Evolutionary conservation across 2,329 filamentous ascomycete genomes (phyloP).

Genomic region (Fusarium protoensiforme): DNA sequence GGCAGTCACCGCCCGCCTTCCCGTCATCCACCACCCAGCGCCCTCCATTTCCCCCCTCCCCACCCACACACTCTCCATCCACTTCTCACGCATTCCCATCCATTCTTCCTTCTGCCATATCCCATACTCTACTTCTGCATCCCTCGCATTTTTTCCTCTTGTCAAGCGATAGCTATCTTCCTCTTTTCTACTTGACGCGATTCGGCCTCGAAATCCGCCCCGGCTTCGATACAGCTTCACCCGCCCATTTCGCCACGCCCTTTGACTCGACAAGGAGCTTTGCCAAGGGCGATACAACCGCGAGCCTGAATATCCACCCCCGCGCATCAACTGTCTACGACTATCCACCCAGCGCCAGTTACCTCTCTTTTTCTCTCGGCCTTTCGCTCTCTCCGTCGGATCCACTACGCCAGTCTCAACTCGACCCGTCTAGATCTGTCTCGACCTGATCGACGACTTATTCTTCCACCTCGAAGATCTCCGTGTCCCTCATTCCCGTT

Average conservation of each 20-base stretch:
- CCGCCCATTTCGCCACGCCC: neutral
- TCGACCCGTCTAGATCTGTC: neutral
- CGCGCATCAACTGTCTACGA: constrained; percentile 34
- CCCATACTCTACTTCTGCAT: constrained; percentile 31
- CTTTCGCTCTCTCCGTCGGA: constrained; percentile 22
- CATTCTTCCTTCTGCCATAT: constrained; percentile 36
- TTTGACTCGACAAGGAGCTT: constrained; percentile 2
- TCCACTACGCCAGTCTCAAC: constrained; percentile 21
- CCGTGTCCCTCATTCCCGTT: neutral
- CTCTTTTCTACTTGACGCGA: constrained; percentile 15
- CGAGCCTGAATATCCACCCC: constrained; percentile 35
- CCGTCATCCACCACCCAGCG: constrained; percentile 13
- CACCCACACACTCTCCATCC: constrained; percentile 33
- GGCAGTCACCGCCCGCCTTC: constrained; percentile 11
- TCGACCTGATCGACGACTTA: neutral
- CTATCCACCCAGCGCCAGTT: constrained; percentile 24
- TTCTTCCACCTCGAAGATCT: neutral
- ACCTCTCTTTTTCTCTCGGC: constrained; percentile 27
- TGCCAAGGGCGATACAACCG: constrained; percentile 25
- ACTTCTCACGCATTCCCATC: constrained; percentile 35
- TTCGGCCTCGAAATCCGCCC: neutral
- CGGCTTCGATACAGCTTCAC: neutral
- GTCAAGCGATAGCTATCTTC: constrained; percentile 5
- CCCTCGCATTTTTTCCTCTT: constrained; percentile 22
- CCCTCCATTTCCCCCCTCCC: constrained; percentile 11